phyloP scores from a whole-genome alignment of 495 filamentous ascomycete species.

The Hypomontagnella submonticulosa region DNA sequence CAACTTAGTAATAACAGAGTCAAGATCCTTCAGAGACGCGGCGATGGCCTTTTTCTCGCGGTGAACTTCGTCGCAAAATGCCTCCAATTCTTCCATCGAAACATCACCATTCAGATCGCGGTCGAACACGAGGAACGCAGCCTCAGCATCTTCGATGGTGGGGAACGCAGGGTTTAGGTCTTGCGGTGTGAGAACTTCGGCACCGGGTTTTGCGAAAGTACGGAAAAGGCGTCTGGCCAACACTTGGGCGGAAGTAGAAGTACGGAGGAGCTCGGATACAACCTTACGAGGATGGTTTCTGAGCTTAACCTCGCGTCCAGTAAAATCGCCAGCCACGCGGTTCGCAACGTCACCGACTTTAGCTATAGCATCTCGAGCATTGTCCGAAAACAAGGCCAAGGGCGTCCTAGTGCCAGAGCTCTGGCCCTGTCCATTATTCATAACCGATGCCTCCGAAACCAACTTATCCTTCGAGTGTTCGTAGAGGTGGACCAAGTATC shows the following conservation, averaged over 20 bases:
- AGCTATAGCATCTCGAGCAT: constrained; percentile 76
- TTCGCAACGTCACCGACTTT: constrained; percentile 90
- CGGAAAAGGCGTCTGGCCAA: constrained; percentile 92
- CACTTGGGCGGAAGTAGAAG: constrained; percentile 81
- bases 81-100: constrained; percentile 93
- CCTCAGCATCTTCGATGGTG: constrained; percentile 88
- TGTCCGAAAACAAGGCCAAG: constrained; percentile 72
- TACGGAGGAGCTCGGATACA: constrained; percentile 77
- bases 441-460: constrained; percentile 74
- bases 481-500: constrained; percentile 82
- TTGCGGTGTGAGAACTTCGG: constrained; percentile 77
- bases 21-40: constrained; percentile 91
- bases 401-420: constrained; percentile 77
- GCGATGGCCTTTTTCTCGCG: constrained; percentile 95
- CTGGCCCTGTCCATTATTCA: constrained; percentile 44
- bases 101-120: constrained; percentile 98
- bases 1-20: constrained; percentile 93
- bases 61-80: constrained; percentile 93
- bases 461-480: constrained; percentile 80
- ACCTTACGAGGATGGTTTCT: constrained; percentile 89
- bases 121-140: constrained; percentile 93
- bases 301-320: constrained; percentile 76
- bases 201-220: constrained; percentile 79
- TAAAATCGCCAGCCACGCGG: constrained; percentile 94
- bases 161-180: constrained; percentile 85